phyloP scores from a whole-genome alignment of 345 rosid species.

The Populus euphratica region DNA sequence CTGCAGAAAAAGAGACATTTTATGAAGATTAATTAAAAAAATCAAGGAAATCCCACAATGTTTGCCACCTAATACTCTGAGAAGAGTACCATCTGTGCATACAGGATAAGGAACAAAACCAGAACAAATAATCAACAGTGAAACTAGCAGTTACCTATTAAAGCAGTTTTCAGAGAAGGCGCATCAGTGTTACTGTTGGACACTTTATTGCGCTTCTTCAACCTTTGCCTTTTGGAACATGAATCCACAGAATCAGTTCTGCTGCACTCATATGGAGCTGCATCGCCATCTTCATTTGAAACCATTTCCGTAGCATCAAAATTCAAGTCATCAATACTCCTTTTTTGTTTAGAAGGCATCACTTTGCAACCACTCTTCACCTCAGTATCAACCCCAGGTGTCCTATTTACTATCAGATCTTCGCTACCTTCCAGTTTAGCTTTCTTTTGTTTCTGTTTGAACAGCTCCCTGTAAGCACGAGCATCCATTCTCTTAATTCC shows the following conservation, averaged over 20 bases:
- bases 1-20: slow-evolving; percentile 38
- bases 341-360: slow-evolving; percentile 40
- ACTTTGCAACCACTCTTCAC: slow-evolving; percentile 26
- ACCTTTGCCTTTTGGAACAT: slow-evolving; percentile 55
- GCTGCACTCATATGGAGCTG: slow-evolving; percentile 20
- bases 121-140: slow-evolving; percentile 10
- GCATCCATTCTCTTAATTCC: slow-evolving; percentile 28
- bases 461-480: slow-evolving; percentile 45
- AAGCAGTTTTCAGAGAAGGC: slow-evolving; percentile 21
- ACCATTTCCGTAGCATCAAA: slow-evolving; percentile 32
- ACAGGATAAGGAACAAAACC: not conserved
- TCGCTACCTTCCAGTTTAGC: slow-evolving; percentile 15
- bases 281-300: slow-evolving; percentile 31
- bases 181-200: slow-evolving; percentile 29
- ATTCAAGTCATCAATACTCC: slow-evolving; percentile 26
- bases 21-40: slow-evolving; percentile 1
- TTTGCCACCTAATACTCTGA: not conserved
- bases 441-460: slow-evolving; percentile 29
- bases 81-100: not conserved
- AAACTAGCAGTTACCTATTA: slow-evolving; percentile 35
- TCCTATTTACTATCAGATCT: slow-evolving; percentile 1
- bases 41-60: not conserved
- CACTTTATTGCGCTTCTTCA: slow-evolving; percentile 57
- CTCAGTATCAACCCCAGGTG: slow-evolving; percentile 23
- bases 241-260: slow-evolving; percentile 21